phyloP scores from a whole-genome alignment of 148 eudicot species.

The Chenopodium suecicum region DNA sequence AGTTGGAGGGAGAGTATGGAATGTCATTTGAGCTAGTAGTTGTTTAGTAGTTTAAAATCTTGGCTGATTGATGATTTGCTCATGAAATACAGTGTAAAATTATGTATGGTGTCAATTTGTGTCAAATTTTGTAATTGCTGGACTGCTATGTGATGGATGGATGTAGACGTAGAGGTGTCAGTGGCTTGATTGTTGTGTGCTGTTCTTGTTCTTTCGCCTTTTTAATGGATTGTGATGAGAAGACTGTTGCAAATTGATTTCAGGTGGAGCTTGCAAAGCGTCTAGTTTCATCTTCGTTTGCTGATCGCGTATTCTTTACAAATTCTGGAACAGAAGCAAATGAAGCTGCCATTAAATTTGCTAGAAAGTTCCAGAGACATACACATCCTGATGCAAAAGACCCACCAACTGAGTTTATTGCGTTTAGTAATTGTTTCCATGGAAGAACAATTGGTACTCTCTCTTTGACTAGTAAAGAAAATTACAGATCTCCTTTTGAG shows the following conservation, averaged over 20 bases:
- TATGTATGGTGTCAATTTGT: too few relatives aligned
- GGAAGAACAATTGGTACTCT: slow-evolving; percentile 93
- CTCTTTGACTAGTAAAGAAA: slow-evolving; percentile 91
- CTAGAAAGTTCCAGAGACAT: slow-evolving; percentile 74
- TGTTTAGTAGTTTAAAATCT: too few relatives aligned
- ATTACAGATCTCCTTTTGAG: slow-evolving; percentile 80
- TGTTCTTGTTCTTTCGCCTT: not conserved
- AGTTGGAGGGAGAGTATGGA: too few relatives aligned
- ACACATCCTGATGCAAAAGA: slow-evolving; percentile 41
- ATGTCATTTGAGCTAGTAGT: too few relatives aligned
- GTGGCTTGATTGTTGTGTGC: not conserved
- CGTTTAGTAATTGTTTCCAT: slow-evolving; percentile 81
- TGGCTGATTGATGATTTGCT: too few relatives aligned
- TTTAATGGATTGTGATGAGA: not conserved
- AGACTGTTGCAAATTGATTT: slow-evolving; percentile 11
- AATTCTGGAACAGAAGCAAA: slow-evolving; percentile 96
- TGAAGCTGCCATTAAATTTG: slow-evolving; percentile 95
- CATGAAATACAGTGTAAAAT: too few relatives aligned
- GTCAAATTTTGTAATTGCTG: not conserved
- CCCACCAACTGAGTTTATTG: slow-evolving; percentile 65
- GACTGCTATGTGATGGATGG: not conserved
- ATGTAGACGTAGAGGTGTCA: not conserved
- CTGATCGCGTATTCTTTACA: slow-evolving; percentile 84
- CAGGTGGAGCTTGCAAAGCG: slow-evolving; percentile 93
- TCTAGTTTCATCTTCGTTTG: slow-evolving; percentile 68